These are phyloP conservation scores for Parastagonospora avenae DNA, from an alignment of 2,329 filamentous ascomycete species.

Conservation along the genomic window DNA sequence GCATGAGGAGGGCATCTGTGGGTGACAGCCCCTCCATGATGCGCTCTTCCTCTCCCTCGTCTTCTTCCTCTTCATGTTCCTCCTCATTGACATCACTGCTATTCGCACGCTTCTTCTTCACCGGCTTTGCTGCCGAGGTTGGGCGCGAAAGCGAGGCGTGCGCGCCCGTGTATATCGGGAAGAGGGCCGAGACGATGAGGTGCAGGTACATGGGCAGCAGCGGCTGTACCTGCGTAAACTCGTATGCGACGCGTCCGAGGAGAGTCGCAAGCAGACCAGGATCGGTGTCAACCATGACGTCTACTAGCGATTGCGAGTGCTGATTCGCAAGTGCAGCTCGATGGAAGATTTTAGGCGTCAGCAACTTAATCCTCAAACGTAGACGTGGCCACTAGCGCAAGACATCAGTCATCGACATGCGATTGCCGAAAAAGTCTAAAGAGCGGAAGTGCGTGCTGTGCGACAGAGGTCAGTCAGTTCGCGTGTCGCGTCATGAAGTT, in stretches of 20 bases:
- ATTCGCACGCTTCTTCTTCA: slow-evolving; percentile 53
- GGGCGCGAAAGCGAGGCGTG: slow-evolving; percentile 86
- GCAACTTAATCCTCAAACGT: not conserved
- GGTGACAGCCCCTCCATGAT: slow-evolving; percentile 72
- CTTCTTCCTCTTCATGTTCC: slow-evolving; percentile 58
- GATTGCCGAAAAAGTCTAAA: not conserved
- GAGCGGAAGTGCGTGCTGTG: not conserved
- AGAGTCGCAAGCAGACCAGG: slow-evolving; percentile 35
- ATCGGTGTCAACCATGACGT: slow-evolving; percentile 37
- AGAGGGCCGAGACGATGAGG: slow-evolving; percentile 71
- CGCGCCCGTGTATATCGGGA: slow-evolving; percentile 82
- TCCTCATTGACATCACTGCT: slow-evolving; percentile 41
- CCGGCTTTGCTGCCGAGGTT: slow-evolving; percentile 72
- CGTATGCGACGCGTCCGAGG: slow-evolving; percentile 47
- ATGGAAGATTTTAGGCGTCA: no score
- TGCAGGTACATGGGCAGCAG: slow-evolving; percentile 64
- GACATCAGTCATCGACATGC: no score
- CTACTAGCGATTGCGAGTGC: not conserved
- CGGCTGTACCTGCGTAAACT: slow-evolving; percentile 48
- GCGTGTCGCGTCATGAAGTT: no score
- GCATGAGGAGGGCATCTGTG: slow-evolving; percentile 83
- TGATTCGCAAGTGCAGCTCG: not conserved
- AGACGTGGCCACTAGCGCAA: not conserved
- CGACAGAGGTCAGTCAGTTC: no score
- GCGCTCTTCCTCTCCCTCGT: slow-evolving; percentile 58